Evolutionary conservation across 2,329 filamentous ascomycete species (phyloP), one percentile per base, ranked within the genome.

Genomic region (Clonostachys rosea): DNA sequence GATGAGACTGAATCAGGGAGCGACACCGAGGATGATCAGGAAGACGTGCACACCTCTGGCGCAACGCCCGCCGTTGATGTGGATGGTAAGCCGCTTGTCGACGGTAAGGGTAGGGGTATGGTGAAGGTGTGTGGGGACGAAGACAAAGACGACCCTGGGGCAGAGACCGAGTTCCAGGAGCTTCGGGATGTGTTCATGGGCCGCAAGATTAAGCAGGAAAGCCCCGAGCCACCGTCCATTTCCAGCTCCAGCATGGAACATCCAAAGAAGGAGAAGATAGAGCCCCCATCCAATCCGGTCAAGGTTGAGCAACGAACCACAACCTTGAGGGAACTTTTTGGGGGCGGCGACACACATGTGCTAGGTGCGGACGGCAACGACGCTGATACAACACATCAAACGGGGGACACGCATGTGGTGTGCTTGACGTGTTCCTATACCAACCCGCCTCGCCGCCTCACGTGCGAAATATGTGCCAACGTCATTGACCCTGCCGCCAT

Each of bases 61-160:
- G 9, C 24, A 30, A 30, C 24, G 24, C 24, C 24, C 24, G 81
- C 80, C 1, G 54, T 83, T 11, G 85, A 90, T 62, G 68, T 83
- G 14, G 74, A 89, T 54, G 86, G 87, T 2, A 77, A 71, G 45
- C 76, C 70, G 50, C 68, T 91, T 42, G 64, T 85, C 18, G 88
- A 91, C 58, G 70, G 71, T 9, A 78, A 86, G 46, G 89, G 86
- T 1, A 73, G 77, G 17, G 76, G 78, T 12, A 75, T 95, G 74
- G 69, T 92, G 50, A 87, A 81, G 55, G 81, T 94, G 2, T 94
- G 89, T 59, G 85, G 84, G 51, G 85, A 87, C 41, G 86, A 89
- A 73, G 47, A 71, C 36, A 57, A 57, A 4, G 74, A 78, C 36
- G 81, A 86, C 42, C 52, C 56, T 5, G 60, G 54, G 7, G 67